Percentiles rank a stretch among this genome's conserved stretches.
These are phyloP conservation scores for Fraxinus anomala DNA, from an alignment of 257 asterid genomes.

Conservation along the genomic window DNA sequence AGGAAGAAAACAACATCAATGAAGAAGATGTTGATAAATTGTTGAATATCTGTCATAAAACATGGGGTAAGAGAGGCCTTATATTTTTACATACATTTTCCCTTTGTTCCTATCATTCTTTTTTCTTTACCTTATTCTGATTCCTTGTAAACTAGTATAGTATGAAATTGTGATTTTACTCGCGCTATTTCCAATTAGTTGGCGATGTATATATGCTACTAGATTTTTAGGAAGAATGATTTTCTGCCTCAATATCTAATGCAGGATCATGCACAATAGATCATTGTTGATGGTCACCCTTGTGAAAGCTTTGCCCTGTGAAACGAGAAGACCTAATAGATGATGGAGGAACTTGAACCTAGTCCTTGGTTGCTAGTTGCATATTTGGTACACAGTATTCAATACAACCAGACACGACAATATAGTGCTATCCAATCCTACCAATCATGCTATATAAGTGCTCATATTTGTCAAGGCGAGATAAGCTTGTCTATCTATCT, in stretches of 20 bases:
- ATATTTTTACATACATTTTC: background rate
- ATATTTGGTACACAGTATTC: constrained; percentile 9
- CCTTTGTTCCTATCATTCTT: background rate
- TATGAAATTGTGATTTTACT: background rate
- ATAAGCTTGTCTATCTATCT: background rate
- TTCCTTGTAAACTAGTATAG: background rate
- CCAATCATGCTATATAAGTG: background rate
- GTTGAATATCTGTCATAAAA: constrained; percentile 45
- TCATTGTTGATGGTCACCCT: background rate
- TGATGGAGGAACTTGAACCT: constrained; percentile 12
- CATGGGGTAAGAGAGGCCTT: constrained; percentile 26
- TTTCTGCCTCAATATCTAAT: background rate
- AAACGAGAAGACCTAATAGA: background rate
- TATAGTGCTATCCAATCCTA: background rate
- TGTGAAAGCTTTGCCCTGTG: background rate
- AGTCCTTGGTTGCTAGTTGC: background rate
- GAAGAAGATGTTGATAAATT: constrained; percentile 64
- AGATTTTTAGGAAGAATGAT: background rate
- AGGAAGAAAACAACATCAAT: constrained; percentile 40
- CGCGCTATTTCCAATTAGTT: background rate
- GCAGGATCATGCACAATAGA: constrained; percentile 4
- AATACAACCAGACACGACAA: background rate
- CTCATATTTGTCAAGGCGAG: background rate
- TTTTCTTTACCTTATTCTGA: background rate
- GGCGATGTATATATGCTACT: background rate